Percentiles rank a stretch among this genome's conserved stretches.
These are phyloP conservation scores for Eucalyptus rudis DNA, from an alignment of 345 rosid genomes.

Conservation along the genomic window DNA sequence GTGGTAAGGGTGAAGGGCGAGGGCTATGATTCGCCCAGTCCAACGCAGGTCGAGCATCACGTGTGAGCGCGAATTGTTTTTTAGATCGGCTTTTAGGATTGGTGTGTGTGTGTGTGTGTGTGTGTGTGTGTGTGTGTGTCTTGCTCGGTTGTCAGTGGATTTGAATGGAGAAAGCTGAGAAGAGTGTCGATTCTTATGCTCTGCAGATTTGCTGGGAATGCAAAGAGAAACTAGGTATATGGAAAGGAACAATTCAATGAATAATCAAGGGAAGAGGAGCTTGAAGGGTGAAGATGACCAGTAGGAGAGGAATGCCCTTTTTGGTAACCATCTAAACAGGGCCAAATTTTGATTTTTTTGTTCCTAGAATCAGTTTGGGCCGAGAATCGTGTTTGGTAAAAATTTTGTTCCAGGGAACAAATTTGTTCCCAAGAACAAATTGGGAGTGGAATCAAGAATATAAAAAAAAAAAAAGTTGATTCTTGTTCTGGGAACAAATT, in stretches of 20 bases:
- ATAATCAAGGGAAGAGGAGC: constrained; percentile 39
- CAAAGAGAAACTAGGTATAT: constrained; percentile 43
- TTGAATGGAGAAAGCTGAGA: background rate
- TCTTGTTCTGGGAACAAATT: no score
- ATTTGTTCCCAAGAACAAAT: no score
- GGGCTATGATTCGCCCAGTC: background rate
- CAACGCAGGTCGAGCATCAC: background rate
- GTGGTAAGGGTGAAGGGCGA: background rate
- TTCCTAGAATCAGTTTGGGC: no score
- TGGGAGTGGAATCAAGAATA: no score
- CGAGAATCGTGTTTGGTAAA: no score
- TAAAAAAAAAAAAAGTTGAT: no score
- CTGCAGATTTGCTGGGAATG: background rate
- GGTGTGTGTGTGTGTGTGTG: background rate
- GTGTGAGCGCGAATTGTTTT: background rate
- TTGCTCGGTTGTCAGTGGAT: no score
- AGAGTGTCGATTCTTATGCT: background rate
- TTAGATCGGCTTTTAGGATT: background rate
- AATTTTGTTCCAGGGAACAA: no score
- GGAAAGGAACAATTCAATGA: constrained; percentile 46
- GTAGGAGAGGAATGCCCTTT: constrained; percentile 18
- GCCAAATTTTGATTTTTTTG: no score
- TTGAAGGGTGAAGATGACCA: constrained; percentile 31
- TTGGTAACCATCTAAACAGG: no score
- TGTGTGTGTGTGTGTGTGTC: no score